Evolutionary conservation across 164 flowering plant genomes (phyloP).

Genomic region (Akebia trifoliata): DNA sequence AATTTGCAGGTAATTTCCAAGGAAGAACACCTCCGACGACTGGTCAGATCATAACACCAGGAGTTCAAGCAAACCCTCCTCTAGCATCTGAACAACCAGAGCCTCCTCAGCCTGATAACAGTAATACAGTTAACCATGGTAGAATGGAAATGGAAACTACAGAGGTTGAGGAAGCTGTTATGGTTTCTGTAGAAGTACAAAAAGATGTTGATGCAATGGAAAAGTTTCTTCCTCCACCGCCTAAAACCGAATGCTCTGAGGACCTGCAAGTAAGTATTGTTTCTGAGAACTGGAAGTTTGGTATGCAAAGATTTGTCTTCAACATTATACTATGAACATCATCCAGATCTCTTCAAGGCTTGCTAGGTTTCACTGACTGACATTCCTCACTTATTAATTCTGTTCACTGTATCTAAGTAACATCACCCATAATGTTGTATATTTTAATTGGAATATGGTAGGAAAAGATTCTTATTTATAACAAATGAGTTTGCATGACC

Average conservation of each 20-base stretch:
- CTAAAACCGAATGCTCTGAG: slow-evolving; percentile 59
- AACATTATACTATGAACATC: too few relatives aligned
- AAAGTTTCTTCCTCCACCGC: slow-evolving; percentile 74
- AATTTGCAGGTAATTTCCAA: slow-evolving; percentile 36
- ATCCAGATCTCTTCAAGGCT: too few relatives aligned
- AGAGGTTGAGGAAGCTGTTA: slow-evolving; percentile 28
- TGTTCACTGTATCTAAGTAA: too few relatives aligned
- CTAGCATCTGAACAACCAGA: slow-evolving; percentile 35
- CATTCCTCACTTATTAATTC: too few relatives aligned
- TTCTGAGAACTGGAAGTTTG: neutral
- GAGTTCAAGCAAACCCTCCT: slow-evolving; percentile 34
- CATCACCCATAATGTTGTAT: too few relatives aligned
- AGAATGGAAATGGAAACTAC: slow-evolving; percentile 30
- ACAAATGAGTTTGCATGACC: too few relatives aligned
- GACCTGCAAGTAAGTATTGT: slow-evolving; percentile 69
- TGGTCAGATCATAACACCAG: slow-evolving; percentile 31
- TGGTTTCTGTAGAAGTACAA: slow-evolving; percentile 25
- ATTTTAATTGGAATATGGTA: too few relatives aligned
- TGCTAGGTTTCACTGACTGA: too few relatives aligned
- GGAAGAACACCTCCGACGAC: slow-evolving; percentile 36
- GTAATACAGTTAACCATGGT: slow-evolving; percentile 12
- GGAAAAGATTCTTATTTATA: too few relatives aligned
- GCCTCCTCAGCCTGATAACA: slow-evolving; percentile 27
- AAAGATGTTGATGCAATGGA: slow-evolving; percentile 54
- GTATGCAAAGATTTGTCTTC: too few relatives aligned